Evolutionary conservation across 176 grass and related monocot genomes (phyloP), one percentile per base, ranked within the genome.

Genomic region (Aegilops umbellulata): DNA sequence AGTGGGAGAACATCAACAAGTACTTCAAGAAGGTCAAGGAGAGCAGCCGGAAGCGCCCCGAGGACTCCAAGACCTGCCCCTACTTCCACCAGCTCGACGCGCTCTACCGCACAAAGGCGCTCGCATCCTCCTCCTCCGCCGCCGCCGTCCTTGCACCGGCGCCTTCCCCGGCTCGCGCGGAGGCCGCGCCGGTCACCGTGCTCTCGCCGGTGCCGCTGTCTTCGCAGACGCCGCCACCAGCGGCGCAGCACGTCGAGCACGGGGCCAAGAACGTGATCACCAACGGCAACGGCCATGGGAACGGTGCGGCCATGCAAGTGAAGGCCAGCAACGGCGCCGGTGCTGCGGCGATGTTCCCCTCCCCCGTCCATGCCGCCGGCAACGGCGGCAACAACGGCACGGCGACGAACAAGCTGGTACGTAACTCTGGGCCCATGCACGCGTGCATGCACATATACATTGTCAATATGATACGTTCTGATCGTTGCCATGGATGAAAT

Each of bases 21-120:
- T 99, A 99, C 90, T 99, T 96, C 92, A 99, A 96, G 92, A 99
- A 96, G 92, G 97, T 99, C 49, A 99, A 99, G 60, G 97, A 99
- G 87, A 94, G 94, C 83, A 96, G 91, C 90, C 94, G 90, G 87
- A 99, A 91, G 84, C 70, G 97, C 2, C 87, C 86, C 10, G 94
- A 99, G 90, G 94, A 96, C 84, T 92, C 94, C 44, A 99, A 99
- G 88, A 99, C 97, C 0, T 99, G 97, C 88, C 97, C 97, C 34
- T 99, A 99, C 92, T 99, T 91, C 90, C 90, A 99, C 86, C 92
- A 99, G 88, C 93, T 99, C 87, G 92, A 99, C 3, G 97, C 90
- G 11, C 94, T 99, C 83, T 94, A 99, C 82, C 86, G 97, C 80
- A 92, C 25, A 57, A 99, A 96, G 84, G 85, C 83, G 1, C 32